Percentiles rank a stretch among this genome's conserved stretches.
phyloP scores from a whole-genome alignment of 1,284 basidiomycete species.

The Phylloporus sp. region DNA sequence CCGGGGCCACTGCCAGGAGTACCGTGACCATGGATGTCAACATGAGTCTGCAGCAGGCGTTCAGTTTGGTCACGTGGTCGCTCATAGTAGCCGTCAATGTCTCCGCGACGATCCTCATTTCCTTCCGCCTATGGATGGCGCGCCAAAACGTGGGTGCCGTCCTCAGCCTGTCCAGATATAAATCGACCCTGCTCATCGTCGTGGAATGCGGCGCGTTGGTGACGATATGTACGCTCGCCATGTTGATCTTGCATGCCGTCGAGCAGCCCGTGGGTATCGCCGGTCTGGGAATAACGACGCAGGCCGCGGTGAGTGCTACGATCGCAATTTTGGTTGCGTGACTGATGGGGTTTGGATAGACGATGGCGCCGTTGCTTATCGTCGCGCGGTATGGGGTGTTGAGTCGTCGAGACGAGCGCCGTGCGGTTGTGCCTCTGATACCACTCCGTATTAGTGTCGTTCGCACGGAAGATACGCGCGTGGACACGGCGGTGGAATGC shows the following conservation, averaged over 20 bases:
- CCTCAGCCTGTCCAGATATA: conserved; percentile 16
- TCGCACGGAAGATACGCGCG: conserved; percentile 14
- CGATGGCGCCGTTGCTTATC: conserved; percentile 27
- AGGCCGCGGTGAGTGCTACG: conserved; percentile 18
- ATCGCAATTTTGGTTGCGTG: background rate
- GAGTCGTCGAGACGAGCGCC: background rate
- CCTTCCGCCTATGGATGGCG: conserved; percentile 23
- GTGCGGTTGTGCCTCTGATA: conserved; percentile 1
- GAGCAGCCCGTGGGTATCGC: conserved; percentile 12
- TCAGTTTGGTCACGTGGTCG: conserved; percentile 19
- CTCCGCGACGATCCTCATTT: conserved; percentile 23
- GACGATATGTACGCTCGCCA: conserved; percentile 17
- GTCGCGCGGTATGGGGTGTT: conserved; percentile 24
- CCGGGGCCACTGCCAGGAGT: conserved; percentile 14
- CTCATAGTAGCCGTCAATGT: conserved; percentile 23
- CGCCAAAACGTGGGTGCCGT: background rate
- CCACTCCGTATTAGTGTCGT: conserved; percentile 21
- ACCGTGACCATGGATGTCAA: conserved; percentile 1
- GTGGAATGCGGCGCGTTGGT: conserved; percentile 30
- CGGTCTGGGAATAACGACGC: conserved; percentile 25
- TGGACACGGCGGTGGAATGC: conserved; percentile 1
- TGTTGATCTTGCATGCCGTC: conserved; percentile 19
- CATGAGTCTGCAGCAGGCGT: background rate
- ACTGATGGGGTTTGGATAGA: conserved; percentile 10
- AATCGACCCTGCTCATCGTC: conserved; percentile 20